Evolutionary conservation across 768 basidiomycete species (phyloP).

Genomic region (Agrocybe chaxingu): DNA sequence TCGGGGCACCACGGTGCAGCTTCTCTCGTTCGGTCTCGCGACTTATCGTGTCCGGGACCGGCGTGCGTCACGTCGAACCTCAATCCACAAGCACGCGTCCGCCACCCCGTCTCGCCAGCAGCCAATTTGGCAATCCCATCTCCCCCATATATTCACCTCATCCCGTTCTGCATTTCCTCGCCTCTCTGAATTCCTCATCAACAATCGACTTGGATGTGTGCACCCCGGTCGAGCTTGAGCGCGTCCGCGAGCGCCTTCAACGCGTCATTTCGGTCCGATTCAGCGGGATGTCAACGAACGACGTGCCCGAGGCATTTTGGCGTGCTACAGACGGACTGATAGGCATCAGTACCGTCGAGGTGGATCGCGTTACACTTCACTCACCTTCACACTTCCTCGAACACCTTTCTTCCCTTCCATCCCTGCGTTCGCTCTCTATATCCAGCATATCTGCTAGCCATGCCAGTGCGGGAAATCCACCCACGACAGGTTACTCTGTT

Average conservation of each 20-base stretch:
- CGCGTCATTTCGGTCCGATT: constrained; percentile 19
- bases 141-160: neutral
- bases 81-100: neutral
- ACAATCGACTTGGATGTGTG: neutral
- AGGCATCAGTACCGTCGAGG: constrained; percentile 23
- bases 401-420: constrained; percentile 24
- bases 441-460: constrained; percentile 13
- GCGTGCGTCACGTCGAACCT: neutral
- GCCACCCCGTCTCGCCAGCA: neutral
- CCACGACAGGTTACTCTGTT: neutral
- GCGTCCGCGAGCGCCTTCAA: constrained; percentile 9
- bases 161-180: no score
- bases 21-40: constrained; percentile 21
- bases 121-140: constrained; percentile 4
- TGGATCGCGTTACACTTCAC: constrained; percentile 21
- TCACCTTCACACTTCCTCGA: constrained; percentile 21
- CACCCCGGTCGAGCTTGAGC: constrained; percentile 8
- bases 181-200: neutral
- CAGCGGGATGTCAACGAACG: constrained; percentile 19
- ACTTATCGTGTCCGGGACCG: constrained; percentile 14
- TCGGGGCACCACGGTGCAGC: constrained; percentile 27
- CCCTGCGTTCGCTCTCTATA: constrained; percentile 24
- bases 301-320: constrained; percentile 26
- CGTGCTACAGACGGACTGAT: constrained; percentile 21
- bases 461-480: constrained; percentile 4